These are phyloP conservation scores for Cytospora schulzeri DNA, from an alignment of 2,329 filamentous ascomycete genomes.

Conservation along the genomic window DNA sequence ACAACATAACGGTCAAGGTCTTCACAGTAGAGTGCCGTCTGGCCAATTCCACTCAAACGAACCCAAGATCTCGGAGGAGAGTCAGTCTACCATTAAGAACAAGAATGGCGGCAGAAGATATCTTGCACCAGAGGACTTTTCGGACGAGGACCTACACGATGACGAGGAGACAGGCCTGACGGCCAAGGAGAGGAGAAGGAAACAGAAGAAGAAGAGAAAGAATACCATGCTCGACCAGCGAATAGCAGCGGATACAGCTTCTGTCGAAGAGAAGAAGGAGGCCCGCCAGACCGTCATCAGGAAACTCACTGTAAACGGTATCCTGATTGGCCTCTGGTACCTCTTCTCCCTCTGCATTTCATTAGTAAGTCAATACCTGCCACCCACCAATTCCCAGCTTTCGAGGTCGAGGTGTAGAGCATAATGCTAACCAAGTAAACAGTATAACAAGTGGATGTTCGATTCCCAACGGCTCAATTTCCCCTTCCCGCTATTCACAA, in stretches of 20 bases:
- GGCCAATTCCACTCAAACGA: conserved; percentile 41
- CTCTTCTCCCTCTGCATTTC: conserved; percentile 92
- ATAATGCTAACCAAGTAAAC: conserved; percentile 15
- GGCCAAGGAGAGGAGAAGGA: conserved; percentile 68
- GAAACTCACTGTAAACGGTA: conserved; percentile 71
- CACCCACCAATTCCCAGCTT: no score
- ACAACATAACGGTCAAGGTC: conserved; percentile 31
- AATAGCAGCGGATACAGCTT: conserved; percentile 62
- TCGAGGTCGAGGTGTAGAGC: neutral
- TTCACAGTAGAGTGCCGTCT: conserved; percentile 34
- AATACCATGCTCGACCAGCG: conserved; percentile 72
- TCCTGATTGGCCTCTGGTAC: conserved; percentile 85
- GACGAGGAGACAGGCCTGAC: conserved; percentile 92
- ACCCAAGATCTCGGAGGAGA: conserved; percentile 51
- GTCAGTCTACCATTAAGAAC: conserved; percentile 29
- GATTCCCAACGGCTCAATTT: conserved; percentile 83
- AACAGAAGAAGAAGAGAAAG: conserved; percentile 65
- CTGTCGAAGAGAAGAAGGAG: conserved; percentile 72
- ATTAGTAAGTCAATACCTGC: conserved; percentile 60
- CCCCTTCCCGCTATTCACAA: conserved; percentile 92
- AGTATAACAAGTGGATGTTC: conserved; percentile 99
- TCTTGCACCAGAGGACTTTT: conserved; percentile 51
- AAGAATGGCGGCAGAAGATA: conserved; percentile 26
- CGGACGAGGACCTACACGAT: conserved; percentile 74
- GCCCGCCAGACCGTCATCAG: conserved; percentile 74